Base-by-base conservation (phyloP, 352 stramenopile genomes). In the Peronospora farinosa region DNA sequence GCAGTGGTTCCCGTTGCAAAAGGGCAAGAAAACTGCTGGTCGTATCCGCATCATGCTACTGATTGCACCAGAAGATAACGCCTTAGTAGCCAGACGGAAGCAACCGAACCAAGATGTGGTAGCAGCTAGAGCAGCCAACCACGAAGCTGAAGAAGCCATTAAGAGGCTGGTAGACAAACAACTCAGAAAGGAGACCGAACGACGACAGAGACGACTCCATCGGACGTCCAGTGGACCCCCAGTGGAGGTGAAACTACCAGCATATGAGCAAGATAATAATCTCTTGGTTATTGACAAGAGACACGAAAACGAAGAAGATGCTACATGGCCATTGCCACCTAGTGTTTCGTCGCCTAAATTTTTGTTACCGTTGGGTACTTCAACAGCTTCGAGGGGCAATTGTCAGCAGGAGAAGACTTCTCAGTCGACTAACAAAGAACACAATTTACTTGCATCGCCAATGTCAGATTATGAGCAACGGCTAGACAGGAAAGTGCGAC, bases 81-180 rank as follows among this genome's bases (percentile, higher is more conserved):
- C 41, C 0, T 6, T 19, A 3, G 28, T 19, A 0, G 9, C 54
- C 3, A 40, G 57, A 47, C 45, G 64, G 8, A 65, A 59, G 12
- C 46, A 67, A 13, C 47, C 54, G 25, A 67, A 72, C 27, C 53
- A 61, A 40, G 60, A 67, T 50, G 69, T 74, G 5, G 47, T 84
- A 48, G 74, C 65, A 8, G 76, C 74, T 11, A 56, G 69, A 46
- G 74, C 72, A 3, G 74, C 74, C 0, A 73, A 77, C 37, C 64
- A 79, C 28, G 73, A 80, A 23, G 76, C 76, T 2, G 76, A 88
- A 36, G 63, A 77, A 19, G 76, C 76, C 10, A 84, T 88, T 28
- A 65, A 83, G 46, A 63, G 76, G 4, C 53, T 88, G 11, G 51
- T 88, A 28, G 53, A 73, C 7, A 72, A 68, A 10, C 69, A 69